A percentile compares a stretch with the other conserved stretches of the same genome.
Conservation (phyloP, 192 early-diverging fungal species). For the Phycomyces blakesleeanus region DNA sequence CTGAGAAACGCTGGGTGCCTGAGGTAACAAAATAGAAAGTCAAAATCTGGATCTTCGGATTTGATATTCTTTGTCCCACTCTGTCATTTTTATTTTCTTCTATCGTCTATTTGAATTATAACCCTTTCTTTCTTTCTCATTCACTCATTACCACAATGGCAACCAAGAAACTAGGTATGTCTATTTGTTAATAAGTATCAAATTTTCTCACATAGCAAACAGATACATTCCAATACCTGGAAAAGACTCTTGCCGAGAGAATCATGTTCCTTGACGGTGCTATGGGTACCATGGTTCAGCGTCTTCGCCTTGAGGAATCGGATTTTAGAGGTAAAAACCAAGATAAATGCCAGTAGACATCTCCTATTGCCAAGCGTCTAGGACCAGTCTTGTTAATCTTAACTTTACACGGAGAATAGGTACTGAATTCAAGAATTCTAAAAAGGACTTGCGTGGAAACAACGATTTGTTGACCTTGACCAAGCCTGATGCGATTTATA, state of each 20-base stretch:
- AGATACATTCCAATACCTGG: slow-evolving; percentile 65
- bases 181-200: too few species aligned
- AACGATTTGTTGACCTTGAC: slow-evolving; percentile 94
- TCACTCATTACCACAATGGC: too few species aligned
- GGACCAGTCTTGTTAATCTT: background rate
- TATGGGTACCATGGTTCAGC: slow-evolving; percentile 94
- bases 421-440: slow-evolving; percentile 78
- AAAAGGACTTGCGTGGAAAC: slow-evolving; percentile 90
- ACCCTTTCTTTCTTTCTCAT: too few species aligned
- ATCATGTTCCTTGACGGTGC: slow-evolving; percentile 97
- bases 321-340: slow-evolving; percentile 70
- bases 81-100: too few species aligned
- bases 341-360: too few species aligned
- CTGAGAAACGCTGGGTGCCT: too few species aligned
- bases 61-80: too few species aligned
- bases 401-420: slow-evolving; percentile 32
- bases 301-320: slow-evolving; percentile 72
- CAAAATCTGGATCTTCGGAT: too few species aligned
- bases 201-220: background rate
- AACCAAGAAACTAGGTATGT: too few species aligned
- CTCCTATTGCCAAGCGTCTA: too few species aligned
- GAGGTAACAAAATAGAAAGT: too few species aligned
- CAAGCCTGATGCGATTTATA: slow-evolving; percentile 82
- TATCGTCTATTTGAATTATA: too few species aligned
- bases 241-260: slow-evolving; percentile 68